Evolutionary conservation across 108 stramenopile species (phyloP).

Genomic region (Skeletonema grethae): DNA sequence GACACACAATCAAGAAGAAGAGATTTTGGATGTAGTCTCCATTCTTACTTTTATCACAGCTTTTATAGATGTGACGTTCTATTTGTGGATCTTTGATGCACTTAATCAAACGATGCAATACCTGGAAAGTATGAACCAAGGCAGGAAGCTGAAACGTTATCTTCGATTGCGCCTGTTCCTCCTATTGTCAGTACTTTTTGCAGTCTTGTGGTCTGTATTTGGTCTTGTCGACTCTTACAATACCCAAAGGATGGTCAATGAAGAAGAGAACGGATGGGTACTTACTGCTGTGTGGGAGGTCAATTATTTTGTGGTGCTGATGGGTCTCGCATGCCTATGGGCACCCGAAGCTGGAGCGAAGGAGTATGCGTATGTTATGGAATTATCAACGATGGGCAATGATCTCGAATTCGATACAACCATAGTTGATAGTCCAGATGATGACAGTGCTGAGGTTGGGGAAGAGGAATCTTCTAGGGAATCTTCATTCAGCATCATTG

Average conservation of each 20-base stretch:
- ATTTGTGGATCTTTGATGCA: slow-evolving; percentile 86
- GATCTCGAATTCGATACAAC: slow-evolving; percentile 52
- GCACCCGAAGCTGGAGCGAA: slow-evolving; percentile 80
- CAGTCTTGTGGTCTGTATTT: slow-evolving; percentile 80
- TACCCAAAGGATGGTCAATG: slow-evolving; percentile 63
- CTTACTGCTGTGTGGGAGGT: slow-evolving; percentile 75
- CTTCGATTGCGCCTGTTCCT: slow-evolving; percentile 77
- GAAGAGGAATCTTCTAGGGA: neutral
- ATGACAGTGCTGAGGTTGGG: slow-evolving; percentile 43
- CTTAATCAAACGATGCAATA: slow-evolving; percentile 83
- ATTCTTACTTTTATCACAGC: slow-evolving; percentile 69
- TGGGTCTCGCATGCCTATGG: slow-evolving; percentile 77
- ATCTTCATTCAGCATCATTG: slow-evolving; percentile 28
- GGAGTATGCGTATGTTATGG: slow-evolving; percentile 89
- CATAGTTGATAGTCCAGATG: slow-evolving; percentile 47
- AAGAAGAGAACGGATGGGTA: slow-evolving; percentile 71
- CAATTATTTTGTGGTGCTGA: slow-evolving; percentile 78
- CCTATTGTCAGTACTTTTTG: slow-evolving; percentile 80
- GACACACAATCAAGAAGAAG: slow-evolving; percentile 60
- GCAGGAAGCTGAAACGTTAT: slow-evolving; percentile 72
- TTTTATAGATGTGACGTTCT: slow-evolving; percentile 74
- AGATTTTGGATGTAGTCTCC: slow-evolving; percentile 74
- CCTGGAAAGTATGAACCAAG: slow-evolving; percentile 83
- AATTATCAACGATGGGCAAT: slow-evolving; percentile 63
- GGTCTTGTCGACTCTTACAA: slow-evolving; percentile 74